Evolutionary conservation across 176 grass and related monocot species (phyloP), one percentile per base, ranked within the genome.

Genomic region (Oryza punctata): DNA sequence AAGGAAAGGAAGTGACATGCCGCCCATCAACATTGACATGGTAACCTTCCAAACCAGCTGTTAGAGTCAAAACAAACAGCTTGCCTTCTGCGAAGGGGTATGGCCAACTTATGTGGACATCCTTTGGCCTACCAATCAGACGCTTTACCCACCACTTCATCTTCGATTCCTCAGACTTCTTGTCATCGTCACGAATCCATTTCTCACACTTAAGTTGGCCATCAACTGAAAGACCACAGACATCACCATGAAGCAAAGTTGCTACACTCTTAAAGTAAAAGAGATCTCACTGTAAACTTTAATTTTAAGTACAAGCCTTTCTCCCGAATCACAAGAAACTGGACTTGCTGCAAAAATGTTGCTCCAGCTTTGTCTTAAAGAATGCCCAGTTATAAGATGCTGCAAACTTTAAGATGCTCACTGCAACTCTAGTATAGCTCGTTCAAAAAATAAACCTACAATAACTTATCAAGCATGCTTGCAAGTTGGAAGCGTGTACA

Each of bases 21-120:
- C 91, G 82, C 49, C 96, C 96, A 71, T 98, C 91, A 76, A 98
- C 93, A 67, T 82, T 95, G 89, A 95, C 78, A 93, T 98, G 96
- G 88, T 95, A 98, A 69, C 96, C 96, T 95, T 95, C 96, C 59
- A 98, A 88, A 26, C 93, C 93, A 82, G 96, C 96, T 67, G 88
- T 95, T 21, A 98, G 38, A 52, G 96, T 98, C 84, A 98, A 84
- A 83, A 98, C 96, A 87, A 98, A 98, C 18, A 98, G 70, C 73
- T 93, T 95, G 50, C 87, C 75, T 87, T 95, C 96, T 71, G 72
- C 73, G 67, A 98, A 95, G 21, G 96, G 96, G 82, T 95, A 98
- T n/a, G 96, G 93, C 96, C 96, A 98, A 46, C 92, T 88, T 78
- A 98, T 84, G 41, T 70, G 86, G 41, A 93, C 87, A 63, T 91